Percentiles rank a stretch among this genome's conserved stretches.
phyloP scores from a whole-genome alignment of 805 yeast species.

The Yamadazyma scolyti region DNA sequence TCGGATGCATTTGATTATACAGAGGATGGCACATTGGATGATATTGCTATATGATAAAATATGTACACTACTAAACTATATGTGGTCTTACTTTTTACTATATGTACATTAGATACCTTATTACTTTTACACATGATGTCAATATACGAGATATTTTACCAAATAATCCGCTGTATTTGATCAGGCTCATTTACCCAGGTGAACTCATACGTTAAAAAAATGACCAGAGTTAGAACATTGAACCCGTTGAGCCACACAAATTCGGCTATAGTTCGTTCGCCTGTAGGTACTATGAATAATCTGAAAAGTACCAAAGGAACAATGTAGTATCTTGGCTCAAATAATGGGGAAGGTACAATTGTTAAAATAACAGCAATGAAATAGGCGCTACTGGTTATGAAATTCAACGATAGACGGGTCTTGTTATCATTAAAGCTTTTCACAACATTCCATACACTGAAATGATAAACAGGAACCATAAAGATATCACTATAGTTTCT shows the following conservation, averaged over 20 bases:
- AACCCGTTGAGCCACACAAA: conserved; percentile 58
- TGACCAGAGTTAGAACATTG: conserved; percentile 46
- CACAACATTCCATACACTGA: conserved; percentile 37
- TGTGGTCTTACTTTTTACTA: too few species aligned
- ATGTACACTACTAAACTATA: too few species aligned
- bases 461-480: conserved; percentile 69
- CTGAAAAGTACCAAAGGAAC: conserved; percentile 79
- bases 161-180: conserved; percentile 73
- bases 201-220: conserved; percentile 64
- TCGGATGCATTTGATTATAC: conserved; percentile 5
- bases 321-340: conserved; percentile 92
- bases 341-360: conserved; percentile 83
- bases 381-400: conserved; percentile 47
- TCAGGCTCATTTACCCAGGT: conserved; percentile 59
- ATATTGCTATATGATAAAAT: conserved; percentile 4
- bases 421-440: conserved; percentile 11
- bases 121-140: too few species aligned
- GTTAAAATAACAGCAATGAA: conserved; percentile 53
- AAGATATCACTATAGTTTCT: conserved; percentile 44
- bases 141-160: conserved; percentile 63
- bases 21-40: conserved; percentile 6
- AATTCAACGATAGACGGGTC: conserved; percentile 13
- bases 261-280: conserved; percentile 38
- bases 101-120: too few species aligned
- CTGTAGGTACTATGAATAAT: conserved; percentile 30